Evolutionary conservation across 2,329 filamentous ascomycete genomes (phyloP), one percentile per base, ranked within the genome.

Genomic region (Emmonsiellopsis sp.): DNA sequence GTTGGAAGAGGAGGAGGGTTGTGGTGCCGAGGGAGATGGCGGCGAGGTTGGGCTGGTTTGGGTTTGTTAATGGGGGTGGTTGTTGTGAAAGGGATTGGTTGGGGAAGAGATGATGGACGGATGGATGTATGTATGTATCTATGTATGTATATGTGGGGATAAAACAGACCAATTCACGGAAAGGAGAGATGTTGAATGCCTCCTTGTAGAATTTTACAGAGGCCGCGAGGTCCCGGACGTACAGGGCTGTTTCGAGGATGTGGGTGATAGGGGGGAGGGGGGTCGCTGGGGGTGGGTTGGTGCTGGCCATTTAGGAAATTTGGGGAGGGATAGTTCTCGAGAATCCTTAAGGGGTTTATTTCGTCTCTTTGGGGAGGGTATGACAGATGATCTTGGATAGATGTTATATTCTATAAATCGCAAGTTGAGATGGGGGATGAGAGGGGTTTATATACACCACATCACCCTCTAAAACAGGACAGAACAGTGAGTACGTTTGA

Each of bases 21-120:
- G 65, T 68, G 8, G 59, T 60, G n/a, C 64, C 65, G 21, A 67
- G 57, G 21, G 59, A 53, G 52, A 68, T 66, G 45, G 52, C 60
- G 27, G 58, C 55, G 14, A 62, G 55, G 31, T 57, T 53, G 67
- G 63, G 62, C 36, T 27, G 54, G 56, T 47, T 44, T 49, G 13
- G 55, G 53, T 13, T 49, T 31, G 4, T 31, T 42, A 37, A 27
- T 47, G 40, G 36, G 40, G 33, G 45, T 11, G 21, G n/a, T 32
- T 27, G 21, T 27, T 27, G 21, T 27, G 21, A 27, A 27, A 27
- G 21, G 21, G 21, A 5, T 3, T 27, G 21, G 21, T 27, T 27
- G 21, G 21, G 21, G 21, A 27, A 27, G 39, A 34, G 34, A 40
- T 10, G 36, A 40, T 42, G 32, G 3, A 27, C 5, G 21, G 1